These are phyloP conservation scores for Macaranga tanarius DNA, from an alignment of 441 rosid species.

Conservation along the genomic window DNA sequence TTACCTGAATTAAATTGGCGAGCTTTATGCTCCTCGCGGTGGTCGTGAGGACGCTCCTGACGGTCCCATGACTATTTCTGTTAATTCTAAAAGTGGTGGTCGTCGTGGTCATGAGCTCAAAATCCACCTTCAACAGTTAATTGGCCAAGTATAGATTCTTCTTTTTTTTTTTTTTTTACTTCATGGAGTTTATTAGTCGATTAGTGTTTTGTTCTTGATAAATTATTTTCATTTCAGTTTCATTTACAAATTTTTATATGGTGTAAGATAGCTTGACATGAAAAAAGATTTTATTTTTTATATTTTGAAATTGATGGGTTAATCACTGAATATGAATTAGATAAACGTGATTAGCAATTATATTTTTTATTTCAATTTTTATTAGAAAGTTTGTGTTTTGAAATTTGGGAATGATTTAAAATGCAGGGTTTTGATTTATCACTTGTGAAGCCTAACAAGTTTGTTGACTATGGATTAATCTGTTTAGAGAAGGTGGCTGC, in stretches of 20 bases:
- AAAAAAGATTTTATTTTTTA: neutral
- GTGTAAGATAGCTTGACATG: too few species aligned
- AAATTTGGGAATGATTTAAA: constrained; percentile 13
- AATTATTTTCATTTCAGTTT: too few species aligned
- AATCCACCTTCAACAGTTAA: constrained; percentile 65
- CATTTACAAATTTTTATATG: neutral
- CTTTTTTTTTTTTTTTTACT: neutral
- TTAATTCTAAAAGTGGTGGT: constrained; percentile 86
- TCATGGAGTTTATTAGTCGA: too few species aligned
- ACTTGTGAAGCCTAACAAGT: constrained; percentile 77
- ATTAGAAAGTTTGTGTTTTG: neutral
- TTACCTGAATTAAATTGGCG: constrained; percentile 21
- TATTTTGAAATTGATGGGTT: too few species aligned
- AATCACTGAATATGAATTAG: too few species aligned
- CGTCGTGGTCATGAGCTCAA: constrained; percentile 81
- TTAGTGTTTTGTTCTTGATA: too few species aligned
- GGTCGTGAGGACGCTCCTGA: constrained; percentile 47
- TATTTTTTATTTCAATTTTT: too few species aligned
- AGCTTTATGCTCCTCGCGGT: constrained; percentile 12
- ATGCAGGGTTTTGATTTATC: constrained; percentile 75
- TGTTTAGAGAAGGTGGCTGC: constrained; percentile 70
- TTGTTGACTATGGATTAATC: constrained; percentile 74
- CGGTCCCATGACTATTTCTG: constrained; percentile 72
- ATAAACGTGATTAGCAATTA: too few species aligned
- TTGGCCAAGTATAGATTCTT: constrained; percentile 74